Base-by-base conservation (phyloP, 75 land plant species). In the Pinus taeda region DNA sequence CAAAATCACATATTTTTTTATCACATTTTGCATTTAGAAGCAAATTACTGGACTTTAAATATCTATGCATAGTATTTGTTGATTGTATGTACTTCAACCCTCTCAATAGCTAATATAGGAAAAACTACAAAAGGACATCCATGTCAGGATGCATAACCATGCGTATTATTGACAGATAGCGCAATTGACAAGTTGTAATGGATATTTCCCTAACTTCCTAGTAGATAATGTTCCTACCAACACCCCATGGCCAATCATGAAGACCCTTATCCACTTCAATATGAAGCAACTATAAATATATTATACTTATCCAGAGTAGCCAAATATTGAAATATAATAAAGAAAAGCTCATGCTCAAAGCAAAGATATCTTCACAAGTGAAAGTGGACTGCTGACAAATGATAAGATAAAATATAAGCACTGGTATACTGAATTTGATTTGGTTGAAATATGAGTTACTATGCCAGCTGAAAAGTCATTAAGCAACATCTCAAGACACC, bases 71-170 rank as follows among this genome's bases (percentile, higher is more conserved):
- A 76, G 94, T 93, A 80, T 90, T 85, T 74, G 97, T 95, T 11
- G 97, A 92, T 69, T 96, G 99, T 18, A 96, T 89, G 76, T 94
- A 96, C 78, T 96, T 96, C 73, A 96, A 84, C 57, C 97, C 99
- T 59, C 99, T 86, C 61, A 94, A 75, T 56, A 96, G 57, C 69
- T 96, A 95, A 80, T 96, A 96, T 7, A 92, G 81, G 71, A 96
- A 95, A 79, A 87, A 95, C 96, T 93, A 93, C 89, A 88, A 42
- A 49, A 79, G 56, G 61, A 4, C 8, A 8, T 60, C 22, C 62
- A 60, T 17, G n/a, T 60, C 22, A 60, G 2, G 21, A 60, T 12
- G 8, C 62, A 26, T 62, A 57, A 79, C 45, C n/a, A 42, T 49
- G 55, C 22, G 37, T 6, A 66, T 37, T 66, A 30, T 45, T 42